phyloP scores from a whole-genome alignment of 2,329 filamentous ascomycete species.

The Penicillium glabrum region DNA sequence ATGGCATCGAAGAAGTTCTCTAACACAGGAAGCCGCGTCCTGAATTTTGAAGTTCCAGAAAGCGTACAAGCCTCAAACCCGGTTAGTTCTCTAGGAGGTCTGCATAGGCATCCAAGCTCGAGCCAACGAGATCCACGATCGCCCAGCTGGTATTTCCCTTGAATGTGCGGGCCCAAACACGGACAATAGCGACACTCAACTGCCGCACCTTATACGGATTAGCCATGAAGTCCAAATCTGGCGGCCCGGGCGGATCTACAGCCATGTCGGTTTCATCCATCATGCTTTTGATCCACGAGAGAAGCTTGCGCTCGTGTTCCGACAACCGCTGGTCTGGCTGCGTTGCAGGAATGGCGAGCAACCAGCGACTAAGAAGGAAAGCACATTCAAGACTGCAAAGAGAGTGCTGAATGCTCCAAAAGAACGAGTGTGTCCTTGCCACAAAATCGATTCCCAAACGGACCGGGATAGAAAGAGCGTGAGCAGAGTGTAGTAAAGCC shows the following conservation, averaged over 20 bases:
- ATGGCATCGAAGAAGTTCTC: not conserved
- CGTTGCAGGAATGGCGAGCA: constrained; percentile 45
- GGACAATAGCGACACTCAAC: constrained; percentile 49
- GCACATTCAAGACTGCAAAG: constrained; percentile 56
- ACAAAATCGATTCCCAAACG: constrained; percentile 55
- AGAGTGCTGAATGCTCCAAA: constrained; percentile 58
- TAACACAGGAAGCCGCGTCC: not conserved
- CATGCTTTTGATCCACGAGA: constrained; percentile 51
- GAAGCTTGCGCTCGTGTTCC: constrained; percentile 48
- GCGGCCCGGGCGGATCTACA: constrained; percentile 37
- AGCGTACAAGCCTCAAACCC: not conserved
- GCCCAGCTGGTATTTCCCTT: constrained; percentile 51
- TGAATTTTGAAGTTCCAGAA: not conserved
- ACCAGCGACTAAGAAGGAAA: constrained; percentile 48
- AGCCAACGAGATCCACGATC: constrained; percentile 48
- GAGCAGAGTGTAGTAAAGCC: constrained; percentile 54
- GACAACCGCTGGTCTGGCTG: constrained; percentile 45
- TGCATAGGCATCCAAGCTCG: constrained; percentile 48
- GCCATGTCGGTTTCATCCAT: constrained; percentile 52
- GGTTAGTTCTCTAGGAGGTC: constrained; percentile 40
- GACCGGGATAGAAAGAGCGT: constrained; percentile 56
- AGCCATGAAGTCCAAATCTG: constrained; percentile 44
- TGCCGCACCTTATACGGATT: constrained; percentile 45
- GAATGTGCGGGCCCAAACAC: constrained; percentile 49
- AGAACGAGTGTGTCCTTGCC: constrained; percentile 53